phyloP scores from a whole-genome alignment of 164 flowering plant species.

The Hamamelis virginiana region DNA sequence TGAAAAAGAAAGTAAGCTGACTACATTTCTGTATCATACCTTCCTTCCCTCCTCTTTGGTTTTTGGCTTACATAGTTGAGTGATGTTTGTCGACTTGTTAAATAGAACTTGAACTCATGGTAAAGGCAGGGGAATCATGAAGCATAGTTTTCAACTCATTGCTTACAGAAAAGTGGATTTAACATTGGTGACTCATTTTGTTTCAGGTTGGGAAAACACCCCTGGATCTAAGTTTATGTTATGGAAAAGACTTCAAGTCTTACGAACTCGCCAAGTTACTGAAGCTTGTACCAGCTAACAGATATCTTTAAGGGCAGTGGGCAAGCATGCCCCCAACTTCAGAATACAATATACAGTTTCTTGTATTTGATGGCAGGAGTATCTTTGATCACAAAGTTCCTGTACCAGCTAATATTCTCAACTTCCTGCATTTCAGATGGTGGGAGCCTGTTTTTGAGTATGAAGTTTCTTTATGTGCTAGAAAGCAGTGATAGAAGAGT shows the following conservation, averaged over 20 bases:
- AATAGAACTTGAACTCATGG: not conserved
- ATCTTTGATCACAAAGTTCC: not conserved
- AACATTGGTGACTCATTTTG: not conserved
- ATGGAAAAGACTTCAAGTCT: slow-evolving; percentile 91
- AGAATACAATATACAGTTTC: not conserved
- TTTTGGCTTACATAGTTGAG: no score
- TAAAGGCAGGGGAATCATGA: not conserved
- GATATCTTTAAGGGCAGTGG: slow-evolving; percentile 26
- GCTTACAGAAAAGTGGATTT: not conserved
- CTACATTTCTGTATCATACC: no score
- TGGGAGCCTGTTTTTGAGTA: not conserved
- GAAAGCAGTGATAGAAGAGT: not conserved
- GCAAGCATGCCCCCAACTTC: not conserved
- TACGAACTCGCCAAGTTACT: slow-evolving; percentile 83
- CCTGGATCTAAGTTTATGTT: slow-evolving; percentile 78
- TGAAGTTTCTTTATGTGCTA: not conserved
- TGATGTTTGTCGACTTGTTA: not conserved
- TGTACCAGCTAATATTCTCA: not conserved
- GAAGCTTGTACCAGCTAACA: slow-evolving; percentile 67
- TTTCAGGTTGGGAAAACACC: slow-evolving; percentile 86
- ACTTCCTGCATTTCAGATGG: not conserved
- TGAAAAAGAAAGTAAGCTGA: no score
- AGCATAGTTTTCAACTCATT: not conserved
- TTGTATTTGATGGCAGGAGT: no score
- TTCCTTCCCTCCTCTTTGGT: no score